Evolutionary conservation across 306 rosid genomes (phyloP), one percentile per base, ranked within the genome.

Genomic region (Lathyrus oleraceus): DNA sequence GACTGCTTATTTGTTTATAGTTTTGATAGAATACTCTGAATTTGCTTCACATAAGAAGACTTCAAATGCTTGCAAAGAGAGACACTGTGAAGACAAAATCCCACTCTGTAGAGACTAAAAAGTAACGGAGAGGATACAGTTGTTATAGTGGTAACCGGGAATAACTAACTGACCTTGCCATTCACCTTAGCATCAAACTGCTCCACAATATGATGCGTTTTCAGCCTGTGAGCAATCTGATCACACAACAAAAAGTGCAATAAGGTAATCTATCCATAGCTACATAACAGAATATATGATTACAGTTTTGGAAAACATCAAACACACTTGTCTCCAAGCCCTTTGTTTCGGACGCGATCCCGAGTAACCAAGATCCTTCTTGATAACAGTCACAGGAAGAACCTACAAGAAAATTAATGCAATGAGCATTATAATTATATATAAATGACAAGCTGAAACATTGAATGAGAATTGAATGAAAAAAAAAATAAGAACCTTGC

Each of bases 151-250:
- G 38, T 17, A 38, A 44, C 69, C 49, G 45, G 20, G 10, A 43
- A 39, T 72, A 72, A 47, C 68, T 58, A 70, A 88, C 98, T 62
- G 59, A 91, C 98, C 96, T 90, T 94, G 60, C 81, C 88, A 62
- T 94, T 82, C 75, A 94, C 96, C 78, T 85, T 87, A 61, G 98
- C 97, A 11, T 85, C 87, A 87, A 94, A 94, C 79, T 78, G 84
- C 82, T 88, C 86, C 57, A 86, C 88, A 21, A 85, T 70, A 49
- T 69, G 30, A 61, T 84, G 84, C 45, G 79, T 86, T 84, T 79
- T 83, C 95, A 94, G 73, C 83, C 83, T 78, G 58, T 70, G 60
- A 77, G 42, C 76, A 62, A 94, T 77, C 98, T 94, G 79, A 72
- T 35, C 62, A 69, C 32, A 80, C 53, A 21, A 73, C 58, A 1